Percentiles rank a stretch among this genome's conserved stretches.
These are phyloP conservation scores for Solanum ossicruentum DNA, from an alignment of 257 asterid genomes.

Conservation along the genomic window DNA sequence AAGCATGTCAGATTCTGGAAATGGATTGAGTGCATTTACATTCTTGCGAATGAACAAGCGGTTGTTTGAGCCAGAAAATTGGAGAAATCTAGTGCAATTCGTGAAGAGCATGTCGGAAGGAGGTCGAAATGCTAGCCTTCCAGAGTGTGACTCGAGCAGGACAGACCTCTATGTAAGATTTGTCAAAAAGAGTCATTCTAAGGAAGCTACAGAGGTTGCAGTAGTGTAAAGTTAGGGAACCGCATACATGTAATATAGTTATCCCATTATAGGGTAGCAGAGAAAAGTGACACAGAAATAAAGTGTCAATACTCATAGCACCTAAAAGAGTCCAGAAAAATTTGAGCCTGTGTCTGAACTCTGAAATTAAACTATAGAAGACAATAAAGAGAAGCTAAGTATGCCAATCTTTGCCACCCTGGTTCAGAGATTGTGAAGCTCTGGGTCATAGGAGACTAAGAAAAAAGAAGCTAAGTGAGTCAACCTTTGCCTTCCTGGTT, in stretches of 20 bases:
- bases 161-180: slow-evolving; percentile 65
- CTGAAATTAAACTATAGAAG: neutral
- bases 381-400: neutral
- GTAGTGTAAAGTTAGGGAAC: slow-evolving; percentile 30
- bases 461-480: neutral
- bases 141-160: slow-evolving; percentile 47
- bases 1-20: slow-evolving; percentile 55
- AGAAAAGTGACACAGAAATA: neutral
- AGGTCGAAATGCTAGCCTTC: slow-evolving; percentile 37
- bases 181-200: slow-evolving; percentile 17
- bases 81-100: slow-evolving; percentile 67
- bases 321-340: neutral
- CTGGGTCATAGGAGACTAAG: neutral
- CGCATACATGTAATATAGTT: neutral
- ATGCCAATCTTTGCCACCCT: neutral
- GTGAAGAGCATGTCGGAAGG: slow-evolving; percentile 70
- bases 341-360: neutral
- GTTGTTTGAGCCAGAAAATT: slow-evolving; percentile 64
- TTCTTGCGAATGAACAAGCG: slow-evolving; percentile 72
- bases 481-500: neutral
- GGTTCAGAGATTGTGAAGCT: neutral
- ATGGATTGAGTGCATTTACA: slow-evolving; percentile 67
- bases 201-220: slow-evolving; percentile 31
- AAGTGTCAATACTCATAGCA: neutral
- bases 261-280: neutral